phyloP scores from a whole-genome alignment of 1,284 basidiomycete species.

The Hemileia vastatrix region DNA sequence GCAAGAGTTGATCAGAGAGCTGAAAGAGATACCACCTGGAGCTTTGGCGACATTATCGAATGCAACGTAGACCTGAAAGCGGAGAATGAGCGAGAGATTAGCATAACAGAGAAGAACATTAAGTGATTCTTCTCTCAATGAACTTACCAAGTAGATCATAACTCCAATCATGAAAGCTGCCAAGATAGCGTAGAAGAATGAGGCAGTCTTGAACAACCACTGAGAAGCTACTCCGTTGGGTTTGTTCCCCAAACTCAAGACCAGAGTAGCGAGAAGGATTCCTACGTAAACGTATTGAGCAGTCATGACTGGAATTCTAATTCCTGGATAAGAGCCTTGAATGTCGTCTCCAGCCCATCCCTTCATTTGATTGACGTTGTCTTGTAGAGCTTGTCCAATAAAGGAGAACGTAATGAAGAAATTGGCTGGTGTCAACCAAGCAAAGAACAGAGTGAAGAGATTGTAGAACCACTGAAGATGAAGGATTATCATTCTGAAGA shows the following conservation, averaged over 20 bases:
- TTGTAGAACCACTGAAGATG: constrained; percentile 24
- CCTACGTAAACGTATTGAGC: constrained; percentile 9
- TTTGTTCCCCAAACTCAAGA: constrained; percentile 17
- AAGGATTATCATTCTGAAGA: constrained; percentile 23
- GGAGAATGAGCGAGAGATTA: background rate
- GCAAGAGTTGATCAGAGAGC: background rate
- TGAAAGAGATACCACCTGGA: background rate
- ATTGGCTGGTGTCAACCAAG: constrained; percentile 23
- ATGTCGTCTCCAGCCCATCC: background rate
- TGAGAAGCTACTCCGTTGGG: constrained; percentile 17
- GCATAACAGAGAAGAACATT: background rate
- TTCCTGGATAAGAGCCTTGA: background rate
- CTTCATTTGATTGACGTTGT: background rate
- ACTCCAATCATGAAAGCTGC: background rate
- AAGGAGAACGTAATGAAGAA: constrained; percentile 14
- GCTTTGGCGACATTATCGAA: background rate
- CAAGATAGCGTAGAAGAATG: constrained; percentile 15
- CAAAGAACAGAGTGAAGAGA: constrained; percentile 24
- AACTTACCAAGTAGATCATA: background rate
- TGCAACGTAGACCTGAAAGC: background rate
- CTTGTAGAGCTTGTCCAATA: background rate
- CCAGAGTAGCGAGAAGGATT: background rate
- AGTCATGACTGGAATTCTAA: constrained; percentile 1
- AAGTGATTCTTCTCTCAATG: background rate
- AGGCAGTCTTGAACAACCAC: constrained; percentile 17